Conservation (phyloP, 2,329 filamentous ascomycete species). For the Biscogniauxia marginata region DNA sequence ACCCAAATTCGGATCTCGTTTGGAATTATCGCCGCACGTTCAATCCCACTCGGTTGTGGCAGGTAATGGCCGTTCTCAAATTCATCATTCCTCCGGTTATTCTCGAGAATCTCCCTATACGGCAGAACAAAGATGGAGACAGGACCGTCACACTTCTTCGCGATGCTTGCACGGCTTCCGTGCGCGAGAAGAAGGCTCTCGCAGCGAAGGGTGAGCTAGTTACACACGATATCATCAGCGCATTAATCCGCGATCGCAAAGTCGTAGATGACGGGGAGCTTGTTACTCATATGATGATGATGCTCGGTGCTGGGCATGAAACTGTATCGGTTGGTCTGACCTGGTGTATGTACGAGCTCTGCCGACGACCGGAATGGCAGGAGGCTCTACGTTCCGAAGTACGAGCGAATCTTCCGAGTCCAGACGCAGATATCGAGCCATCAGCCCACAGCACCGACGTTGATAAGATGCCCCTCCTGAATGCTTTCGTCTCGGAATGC, state of each 20-base stretch:
- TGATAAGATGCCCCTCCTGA: constrained; percentile 15
- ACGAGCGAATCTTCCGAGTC: constrained; percentile 13
- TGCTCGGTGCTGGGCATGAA: constrained; percentile 20
- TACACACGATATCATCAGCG: constrained; percentile 8
- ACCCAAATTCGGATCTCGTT: constrained; percentile 12
- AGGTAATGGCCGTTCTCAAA: constrained; percentile 11
- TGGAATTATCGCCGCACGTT: constrained; percentile 12
- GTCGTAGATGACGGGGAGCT: constrained; percentile 13
- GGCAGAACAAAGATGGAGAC: constrained; percentile 1
- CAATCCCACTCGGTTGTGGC: constrained; percentile 12
- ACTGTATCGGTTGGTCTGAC: constrained; percentile 17
- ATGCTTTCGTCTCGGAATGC: constrained; percentile 15
- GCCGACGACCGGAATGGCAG: constrained; percentile 12
- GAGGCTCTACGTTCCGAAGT: constrained; percentile 12
- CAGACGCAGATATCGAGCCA: constrained; percentile 7
- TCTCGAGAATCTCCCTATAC: constrained; percentile 2
- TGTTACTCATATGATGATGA: constrained; percentile 16
- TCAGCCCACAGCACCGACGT: constrained; percentile 5
- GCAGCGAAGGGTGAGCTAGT: constrained; percentile 10
- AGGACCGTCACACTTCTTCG: constrained; percentile 1
- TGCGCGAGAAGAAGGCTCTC: constrained; percentile 4
- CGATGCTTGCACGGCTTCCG: constrained; percentile 2
- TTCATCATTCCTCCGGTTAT: constrained; percentile 2
- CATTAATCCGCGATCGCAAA: constrained; percentile 10
- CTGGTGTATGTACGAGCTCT: constrained; percentile 18